A percentile compares a stretch with the other conserved stretches of the same genome.
These are phyloP conservation scores for Colletotrichum sublineola DNA, from an alignment of 2,329 filamentous ascomycete species.

Conservation along the genomic window DNA sequence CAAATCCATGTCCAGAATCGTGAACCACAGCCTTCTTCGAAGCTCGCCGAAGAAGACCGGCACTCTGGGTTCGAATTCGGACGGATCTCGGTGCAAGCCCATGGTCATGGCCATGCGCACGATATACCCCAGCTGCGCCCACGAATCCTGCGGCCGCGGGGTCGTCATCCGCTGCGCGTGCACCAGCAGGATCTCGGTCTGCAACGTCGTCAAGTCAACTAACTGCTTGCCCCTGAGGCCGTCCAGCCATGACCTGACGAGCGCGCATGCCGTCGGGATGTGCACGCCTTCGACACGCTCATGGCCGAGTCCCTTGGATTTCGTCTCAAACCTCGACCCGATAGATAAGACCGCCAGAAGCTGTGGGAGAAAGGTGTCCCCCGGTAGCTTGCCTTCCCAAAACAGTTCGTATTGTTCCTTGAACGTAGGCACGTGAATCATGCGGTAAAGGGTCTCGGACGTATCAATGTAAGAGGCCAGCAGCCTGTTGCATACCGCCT, in stretches of 20 bases:
- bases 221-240: constrained; percentile 65
- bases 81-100: constrained; percentile 69
- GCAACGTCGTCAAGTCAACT: constrained; percentile 66
- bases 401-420: constrained; percentile 64
- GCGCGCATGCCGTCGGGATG: constrained; percentile 67
- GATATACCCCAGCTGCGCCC: constrained; percentile 68
- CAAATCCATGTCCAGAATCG: constrained; percentile 69
- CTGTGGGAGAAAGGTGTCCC: constrained; percentile 66
- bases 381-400: constrained; percentile 62
- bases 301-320: constrained; percentile 63
- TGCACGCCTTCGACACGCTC: constrained; percentile 68
- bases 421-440: constrained; percentile 67
- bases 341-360: constrained; percentile 66
- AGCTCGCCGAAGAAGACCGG: constrained; percentile 66
- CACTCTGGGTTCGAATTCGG: constrained; percentile 64
- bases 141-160: constrained; percentile 63
- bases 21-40: constrained; percentile 68
- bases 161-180: constrained; percentile 66
- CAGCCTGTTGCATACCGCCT: constrained; percentile 64
- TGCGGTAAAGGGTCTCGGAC: constrained; percentile 66
- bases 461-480: constrained; percentile 63
- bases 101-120: constrained; percentile 71
- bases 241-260: constrained; percentile 68
- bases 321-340: constrained; percentile 65
- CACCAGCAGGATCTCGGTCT: constrained; percentile 66